phyloP scores from a whole-genome alignment of 495 filamentous ascomycete species.

The Achaetomiella virescens region DNA sequence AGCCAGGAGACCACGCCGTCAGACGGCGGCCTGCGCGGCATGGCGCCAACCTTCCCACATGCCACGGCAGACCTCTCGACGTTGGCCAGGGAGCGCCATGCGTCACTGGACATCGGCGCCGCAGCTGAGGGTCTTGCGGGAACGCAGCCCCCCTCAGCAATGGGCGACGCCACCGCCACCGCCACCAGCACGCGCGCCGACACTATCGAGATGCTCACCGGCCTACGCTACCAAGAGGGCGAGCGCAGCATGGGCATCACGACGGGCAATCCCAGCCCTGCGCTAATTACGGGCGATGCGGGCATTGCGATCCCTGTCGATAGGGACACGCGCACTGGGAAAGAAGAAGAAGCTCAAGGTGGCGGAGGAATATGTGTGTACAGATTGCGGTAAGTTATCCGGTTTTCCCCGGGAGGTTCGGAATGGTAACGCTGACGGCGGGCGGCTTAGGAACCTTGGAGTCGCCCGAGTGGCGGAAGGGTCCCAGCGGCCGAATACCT shows the following conservation, averaged over 20 bases:
- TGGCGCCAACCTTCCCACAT: constrained; percentile 6
- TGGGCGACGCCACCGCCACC: no score
- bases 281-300: constrained; percentile 76
- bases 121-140: constrained; percentile 69
- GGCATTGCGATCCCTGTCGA: constrained; percentile 79
- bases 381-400: constrained; percentile 69
- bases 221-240: constrained; percentile 79
- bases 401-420: background rate
- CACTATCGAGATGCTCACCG: constrained; percentile 90
- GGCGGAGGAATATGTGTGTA: constrained; percentile 91
- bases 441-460: constrained; percentile 62
- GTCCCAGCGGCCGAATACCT: constrained; percentile 94
- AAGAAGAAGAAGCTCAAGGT: constrained; percentile 86
- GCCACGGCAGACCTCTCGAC: constrained; percentile 38
- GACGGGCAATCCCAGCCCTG: constrained; percentile 72
- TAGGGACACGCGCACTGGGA: constrained; percentile 59
- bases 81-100: constrained; percentile 64
- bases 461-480: constrained; percentile 95
- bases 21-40: constrained; percentile 29
- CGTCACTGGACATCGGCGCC: constrained; percentile 63
- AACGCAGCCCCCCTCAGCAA: constrained; percentile 62
- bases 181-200: constrained; percentile 72
- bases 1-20: constrained; percentile 50
- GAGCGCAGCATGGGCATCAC: constrained; percentile 85
- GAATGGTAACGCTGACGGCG: background rate